These are phyloP conservation scores for Claviceps sorghi DNA, from an alignment of 2,329 filamentous ascomycete genomes.

Conservation along the genomic window DNA sequence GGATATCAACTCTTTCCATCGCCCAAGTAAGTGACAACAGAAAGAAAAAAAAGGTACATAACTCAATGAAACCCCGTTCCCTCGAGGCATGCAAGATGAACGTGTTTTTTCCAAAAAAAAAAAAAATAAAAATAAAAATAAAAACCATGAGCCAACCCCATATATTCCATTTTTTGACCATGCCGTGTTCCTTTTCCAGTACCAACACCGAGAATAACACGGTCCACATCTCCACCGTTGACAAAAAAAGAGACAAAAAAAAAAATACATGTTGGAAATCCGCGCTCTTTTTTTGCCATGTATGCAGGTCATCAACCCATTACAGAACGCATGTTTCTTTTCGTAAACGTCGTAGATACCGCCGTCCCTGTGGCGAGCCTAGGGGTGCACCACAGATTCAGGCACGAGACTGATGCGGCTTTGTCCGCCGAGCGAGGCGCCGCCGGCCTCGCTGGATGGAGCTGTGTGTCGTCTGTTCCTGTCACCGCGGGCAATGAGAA, in stretches of 20 bases:
- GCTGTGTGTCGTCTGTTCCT: constrained; percentile 25
- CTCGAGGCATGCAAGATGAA: too few relatives aligned
- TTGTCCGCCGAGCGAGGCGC: constrained; percentile 25
- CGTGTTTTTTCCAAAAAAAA: constrained; percentile 23
- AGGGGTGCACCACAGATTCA: constrained; percentile 17
- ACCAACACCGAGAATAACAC: neutral
- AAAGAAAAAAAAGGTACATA: too few relatives aligned
- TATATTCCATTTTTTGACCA: neutral
- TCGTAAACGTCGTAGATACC: neutral
- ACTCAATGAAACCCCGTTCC: too few relatives aligned
- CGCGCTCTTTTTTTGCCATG: neutral
- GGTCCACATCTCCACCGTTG: neutral
- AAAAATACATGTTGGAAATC: neutral
- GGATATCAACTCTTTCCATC: too few relatives aligned
- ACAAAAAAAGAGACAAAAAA: too few relatives aligned
- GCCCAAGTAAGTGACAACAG: too few relatives aligned
- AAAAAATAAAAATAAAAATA: too few relatives aligned
- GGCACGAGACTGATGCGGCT: constrained; percentile 24
- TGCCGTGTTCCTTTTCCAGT: neutral
- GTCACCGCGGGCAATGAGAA: constrained; percentile 54
- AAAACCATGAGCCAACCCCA: neutral
- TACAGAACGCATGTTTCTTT: neutral
- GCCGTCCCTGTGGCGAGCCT: constrained; percentile 19
- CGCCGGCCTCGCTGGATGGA: constrained; percentile 38
- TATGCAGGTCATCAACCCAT: neutral